These are phyloP conservation scores for Linum usitatissimum DNA, from an alignment of 345 rosid species.

Conservation along the genomic window DNA sequence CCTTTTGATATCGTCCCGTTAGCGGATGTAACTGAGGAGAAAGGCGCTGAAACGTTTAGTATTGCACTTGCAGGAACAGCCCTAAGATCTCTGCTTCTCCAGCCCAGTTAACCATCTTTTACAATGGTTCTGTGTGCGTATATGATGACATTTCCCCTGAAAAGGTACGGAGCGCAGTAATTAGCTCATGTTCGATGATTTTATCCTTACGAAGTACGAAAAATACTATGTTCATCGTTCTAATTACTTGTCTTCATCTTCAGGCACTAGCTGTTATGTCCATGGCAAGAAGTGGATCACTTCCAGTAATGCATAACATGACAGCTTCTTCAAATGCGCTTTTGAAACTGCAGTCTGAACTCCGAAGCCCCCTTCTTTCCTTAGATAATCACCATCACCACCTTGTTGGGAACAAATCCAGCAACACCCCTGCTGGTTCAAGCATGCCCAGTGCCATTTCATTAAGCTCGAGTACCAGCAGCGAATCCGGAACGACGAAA, in stretches of 20 bases:
- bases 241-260: neutral
- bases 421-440: neutral
- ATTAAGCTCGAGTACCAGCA: neutral
- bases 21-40: neutral
- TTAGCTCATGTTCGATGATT: neutral
- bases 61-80: conserved; percentile 25
- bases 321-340: conserved; percentile 12
- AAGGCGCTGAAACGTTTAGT: neutral
- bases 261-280: conserved; percentile 91
- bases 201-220: neutral
- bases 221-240: neutral
- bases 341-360: conserved; percentile 20
- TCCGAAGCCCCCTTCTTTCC: neutral
- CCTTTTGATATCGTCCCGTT: neutral
- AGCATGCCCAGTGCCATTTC: neutral
- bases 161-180: conserved; percentile 32
- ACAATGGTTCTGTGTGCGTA: conserved; percentile 59
- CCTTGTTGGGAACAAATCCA: neutral
- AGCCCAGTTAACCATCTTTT: conserved; percentile 75
- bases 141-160: conserved; percentile 63
- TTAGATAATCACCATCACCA: neutral
- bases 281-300: conserved; percentile 52
- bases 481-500: neutral
- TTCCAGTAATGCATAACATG: conserved; percentile 14
- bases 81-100: conserved; percentile 33